Conservation (phyloP, 352 stramenopile species). For the Globisporangium acanthophoron region DNA sequence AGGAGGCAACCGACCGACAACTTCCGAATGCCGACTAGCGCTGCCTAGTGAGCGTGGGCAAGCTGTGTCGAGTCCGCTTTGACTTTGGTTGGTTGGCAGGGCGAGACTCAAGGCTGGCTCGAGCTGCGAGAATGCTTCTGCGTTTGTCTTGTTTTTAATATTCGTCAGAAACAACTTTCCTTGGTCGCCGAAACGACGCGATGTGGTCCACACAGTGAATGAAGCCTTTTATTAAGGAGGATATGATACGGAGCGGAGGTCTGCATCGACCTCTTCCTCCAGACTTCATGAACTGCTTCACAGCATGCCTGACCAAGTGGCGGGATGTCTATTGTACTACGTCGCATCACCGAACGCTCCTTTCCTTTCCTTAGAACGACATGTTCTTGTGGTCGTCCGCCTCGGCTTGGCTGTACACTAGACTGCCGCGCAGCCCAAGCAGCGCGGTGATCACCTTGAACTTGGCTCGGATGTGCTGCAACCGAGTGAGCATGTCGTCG, state of each 20-base stretch:
- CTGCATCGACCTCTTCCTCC: neutral
- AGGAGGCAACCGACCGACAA: slow-evolving; percentile 1
- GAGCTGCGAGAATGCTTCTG: too few relatives aligned
- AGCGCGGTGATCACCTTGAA: slow-evolving; percentile 77
- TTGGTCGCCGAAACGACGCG: too few relatives aligned
- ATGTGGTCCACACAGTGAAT: too few relatives aligned
- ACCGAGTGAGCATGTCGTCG: slow-evolving; percentile 63
- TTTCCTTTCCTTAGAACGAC: slow-evolving; percentile 42
- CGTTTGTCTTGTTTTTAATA: too few relatives aligned
- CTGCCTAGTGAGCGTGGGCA: too few relatives aligned
- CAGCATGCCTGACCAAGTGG: neutral
- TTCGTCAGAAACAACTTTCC: too few relatives aligned
- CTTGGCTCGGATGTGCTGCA: slow-evolving; percentile 75
- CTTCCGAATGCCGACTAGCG: neutral
- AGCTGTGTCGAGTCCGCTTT: neutral
- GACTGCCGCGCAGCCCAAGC: slow-evolving; percentile 35
- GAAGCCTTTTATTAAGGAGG: too few relatives aligned
- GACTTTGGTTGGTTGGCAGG: neutral
- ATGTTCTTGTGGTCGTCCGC: slow-evolving; percentile 79
- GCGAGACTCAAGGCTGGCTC: too few relatives aligned
- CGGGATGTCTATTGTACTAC: slow-evolving; percentile 1
- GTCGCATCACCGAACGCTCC: neutral
- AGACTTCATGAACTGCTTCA: too few relatives aligned
- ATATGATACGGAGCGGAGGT: neutral
- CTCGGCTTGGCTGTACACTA: slow-evolving; percentile 69